Conservation (phyloP, 805 yeast species). For the Pichia membranifaciens region DNA sequence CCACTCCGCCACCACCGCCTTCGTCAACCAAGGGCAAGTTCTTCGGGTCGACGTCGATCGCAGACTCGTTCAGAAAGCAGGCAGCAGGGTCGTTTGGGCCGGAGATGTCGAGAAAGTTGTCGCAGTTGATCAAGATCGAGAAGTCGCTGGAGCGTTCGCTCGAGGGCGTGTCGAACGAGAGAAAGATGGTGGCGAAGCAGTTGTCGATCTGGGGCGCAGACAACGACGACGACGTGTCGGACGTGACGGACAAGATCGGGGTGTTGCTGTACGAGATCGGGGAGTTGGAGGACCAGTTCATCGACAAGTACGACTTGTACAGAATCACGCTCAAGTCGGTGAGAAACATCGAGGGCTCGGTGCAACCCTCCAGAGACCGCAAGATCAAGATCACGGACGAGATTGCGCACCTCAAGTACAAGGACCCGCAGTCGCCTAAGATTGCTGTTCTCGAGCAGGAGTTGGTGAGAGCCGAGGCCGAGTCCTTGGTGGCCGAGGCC, state of each 20-base stretch:
- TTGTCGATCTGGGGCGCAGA: conserved; percentile 97
- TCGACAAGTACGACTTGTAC: conserved; percentile 97
- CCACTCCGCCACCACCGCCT: conserved; percentile 93
- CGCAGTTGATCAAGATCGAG: conserved; percentile 91
- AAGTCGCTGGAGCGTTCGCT: conserved; percentile 91
- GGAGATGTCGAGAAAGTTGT: conserved; percentile 85
- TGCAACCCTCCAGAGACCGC: conserved; percentile 97
- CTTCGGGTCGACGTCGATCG: conserved; percentile 69
- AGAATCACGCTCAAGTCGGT: conserved; percentile 90
- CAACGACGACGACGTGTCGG: conserved; percentile 95
- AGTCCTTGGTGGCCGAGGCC: conserved; percentile 97
- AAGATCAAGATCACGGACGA: conserved; percentile 96
- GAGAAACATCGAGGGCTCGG: conserved; percentile 95
- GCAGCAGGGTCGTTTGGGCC: conserved; percentile 94
- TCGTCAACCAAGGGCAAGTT: conserved; percentile 70
- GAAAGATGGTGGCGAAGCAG: conserved; percentile 95
- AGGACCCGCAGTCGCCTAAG: conserved; percentile 97
- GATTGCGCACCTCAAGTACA: conserved; percentile 95
- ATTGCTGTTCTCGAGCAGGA: conserved; percentile 95
- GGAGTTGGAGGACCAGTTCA: conserved; percentile 96
- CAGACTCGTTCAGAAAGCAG: conserved; percentile 66
- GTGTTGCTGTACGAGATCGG: conserved; percentile 93
- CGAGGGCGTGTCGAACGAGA: conserved; percentile 88
- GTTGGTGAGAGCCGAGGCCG: conserved; percentile 98
- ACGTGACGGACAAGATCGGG: conserved; percentile 95